phyloP scores from a whole-genome alignment of 2,329 filamentous ascomycete genomes.

The Geosmithia putterillii region DNA sequence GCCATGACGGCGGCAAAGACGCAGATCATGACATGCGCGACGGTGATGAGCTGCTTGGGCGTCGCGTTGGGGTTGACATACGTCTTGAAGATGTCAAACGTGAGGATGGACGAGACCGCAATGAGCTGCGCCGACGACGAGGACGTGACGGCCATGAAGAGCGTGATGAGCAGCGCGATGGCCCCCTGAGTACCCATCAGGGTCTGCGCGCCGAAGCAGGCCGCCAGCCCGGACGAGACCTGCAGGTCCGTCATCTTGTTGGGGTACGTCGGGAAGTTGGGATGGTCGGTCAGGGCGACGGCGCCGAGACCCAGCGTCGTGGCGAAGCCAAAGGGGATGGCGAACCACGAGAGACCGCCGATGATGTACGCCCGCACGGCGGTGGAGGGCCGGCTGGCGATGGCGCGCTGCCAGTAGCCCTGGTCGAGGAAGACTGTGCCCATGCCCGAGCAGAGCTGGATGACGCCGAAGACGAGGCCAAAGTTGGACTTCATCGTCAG shows the following conservation, averaged over 20 bases:
- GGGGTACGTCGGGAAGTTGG: constrained; percentile 59
- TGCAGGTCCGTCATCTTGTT: constrained; percentile 60
- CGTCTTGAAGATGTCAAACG: constrained; percentile 79
- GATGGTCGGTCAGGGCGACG: constrained; percentile 64
- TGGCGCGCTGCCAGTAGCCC: constrained; percentile 85
- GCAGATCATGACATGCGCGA: constrained; percentile 62
- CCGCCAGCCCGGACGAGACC: constrained; percentile 69
- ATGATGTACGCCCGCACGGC: constrained; percentile 82
- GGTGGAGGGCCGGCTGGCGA: constrained; percentile 73
- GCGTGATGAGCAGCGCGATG: constrained; percentile 62
- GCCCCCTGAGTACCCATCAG: constrained; percentile 74
- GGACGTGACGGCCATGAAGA: constrained; percentile 85
- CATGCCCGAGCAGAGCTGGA: constrained; percentile 70
- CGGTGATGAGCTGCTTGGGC: constrained; percentile 66
- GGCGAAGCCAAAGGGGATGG: constrained; percentile 80
- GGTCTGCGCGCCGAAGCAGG: constrained; percentile 76
- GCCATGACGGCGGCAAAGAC: constrained; percentile 66
- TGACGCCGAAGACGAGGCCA: constrained; percentile 71
- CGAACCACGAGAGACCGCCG: constrained; percentile 81
- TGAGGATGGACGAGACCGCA: constrained; percentile 75
- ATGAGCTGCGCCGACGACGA: constrained; percentile 76
- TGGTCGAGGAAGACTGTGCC: constrained; percentile 79
- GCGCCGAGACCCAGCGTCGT: constrained; percentile 81
- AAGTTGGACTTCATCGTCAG: constrained; percentile 52
- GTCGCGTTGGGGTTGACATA: constrained; percentile 71